Conservation (phyloP, 108 stramenopile species). For the Parietichytrium sp. region DNA sequence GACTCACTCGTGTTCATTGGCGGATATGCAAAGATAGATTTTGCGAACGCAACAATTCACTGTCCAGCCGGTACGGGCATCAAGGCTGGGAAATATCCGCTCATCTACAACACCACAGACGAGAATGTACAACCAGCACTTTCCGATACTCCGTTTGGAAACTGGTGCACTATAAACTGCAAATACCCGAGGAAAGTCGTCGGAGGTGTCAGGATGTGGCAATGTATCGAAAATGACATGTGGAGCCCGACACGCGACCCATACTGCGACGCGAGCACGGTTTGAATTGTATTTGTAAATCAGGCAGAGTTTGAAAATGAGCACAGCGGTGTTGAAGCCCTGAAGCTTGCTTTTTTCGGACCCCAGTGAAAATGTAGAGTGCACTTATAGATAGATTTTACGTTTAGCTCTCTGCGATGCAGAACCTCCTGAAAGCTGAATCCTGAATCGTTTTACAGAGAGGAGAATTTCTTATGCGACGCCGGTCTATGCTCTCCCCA, state of each 20-base stretch:
- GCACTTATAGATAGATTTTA: too few relatives aligned
- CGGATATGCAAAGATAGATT: not conserved
- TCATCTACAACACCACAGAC: constrained; percentile 23
- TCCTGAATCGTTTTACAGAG: too few relatives aligned
- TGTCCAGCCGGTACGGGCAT: constrained; percentile 21
- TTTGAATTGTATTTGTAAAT: not conserved
- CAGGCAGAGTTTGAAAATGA: too few relatives aligned
- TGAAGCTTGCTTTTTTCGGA: too few relatives aligned
- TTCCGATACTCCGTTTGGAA: not conserved
- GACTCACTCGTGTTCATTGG: not conserved
- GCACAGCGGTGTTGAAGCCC: too few relatives aligned
- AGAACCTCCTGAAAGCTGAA: too few relatives aligned
- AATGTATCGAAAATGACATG: not conserved
- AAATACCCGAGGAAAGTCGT: not conserved
- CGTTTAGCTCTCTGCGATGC: too few relatives aligned
- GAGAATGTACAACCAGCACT: not conserved
- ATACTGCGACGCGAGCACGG: not conserved
- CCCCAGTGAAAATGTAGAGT: too few relatives aligned
- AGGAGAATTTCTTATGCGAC: too few relatives aligned
- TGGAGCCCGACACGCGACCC: not conserved
- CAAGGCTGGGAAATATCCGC: not conserved
- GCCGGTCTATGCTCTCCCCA: too few relatives aligned
- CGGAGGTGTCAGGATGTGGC: not conserved
- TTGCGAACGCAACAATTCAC: not conserved
- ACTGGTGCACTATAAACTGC: constrained; percentile 27